Base-by-base conservation (phyloP, 176 grass and related monocot genomes). In the Triticum timopheevii region DNA sequence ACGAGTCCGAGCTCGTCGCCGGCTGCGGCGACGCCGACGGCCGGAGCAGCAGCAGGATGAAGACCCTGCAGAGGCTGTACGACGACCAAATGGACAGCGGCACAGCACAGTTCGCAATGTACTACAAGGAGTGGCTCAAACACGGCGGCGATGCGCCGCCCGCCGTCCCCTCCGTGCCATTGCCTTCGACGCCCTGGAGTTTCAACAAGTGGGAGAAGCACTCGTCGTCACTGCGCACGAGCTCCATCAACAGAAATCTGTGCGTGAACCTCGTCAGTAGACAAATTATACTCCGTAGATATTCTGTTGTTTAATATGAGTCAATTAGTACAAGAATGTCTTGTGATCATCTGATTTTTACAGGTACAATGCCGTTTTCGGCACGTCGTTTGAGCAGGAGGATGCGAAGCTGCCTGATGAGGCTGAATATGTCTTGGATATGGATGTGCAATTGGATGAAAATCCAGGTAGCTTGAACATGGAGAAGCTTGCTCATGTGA, bases 91-190 rank as follows among this genome's bases (percentile, higher is more conserved):
- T 99, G 90, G 85, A 99, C 77, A 80, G n/a, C 11, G 97, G 97
- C 78, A 99, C 97, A 1, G 89, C 85, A 12, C 87, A 86, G 76
- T 99, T 99, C 24, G 92, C 97, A 16, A 80, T 87, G 20, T 99
- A 96, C 90, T 99, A 99, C 82, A 99, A 96, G 84, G 94, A 99
- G 58, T 96, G 97, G 97, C 90, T 99, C 80, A 94, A 90, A 69
- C 75, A 68, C 11, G 92, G 92, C 1, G 92, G 42, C 12, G 72
- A 88, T 67, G 89, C 86, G 19, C 94, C 97, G 64, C 86, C 85
- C 0, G 80, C 86, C 35, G 49, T 83, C 50, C 97, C 97, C 19
- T 77, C 83, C 4, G 94, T 99, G 86, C 92, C 94, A 58, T 80
- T 99, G 80, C 97, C 97, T 4, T 77, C 54, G 0, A 71, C 76